A percentile compares a stretch with the other conserved stretches of the same genome.
These are phyloP conservation scores for Durotheca rogersii DNA, from an alignment of 495 filamentous ascomycete species.

Conservation along the genomic window DNA sequence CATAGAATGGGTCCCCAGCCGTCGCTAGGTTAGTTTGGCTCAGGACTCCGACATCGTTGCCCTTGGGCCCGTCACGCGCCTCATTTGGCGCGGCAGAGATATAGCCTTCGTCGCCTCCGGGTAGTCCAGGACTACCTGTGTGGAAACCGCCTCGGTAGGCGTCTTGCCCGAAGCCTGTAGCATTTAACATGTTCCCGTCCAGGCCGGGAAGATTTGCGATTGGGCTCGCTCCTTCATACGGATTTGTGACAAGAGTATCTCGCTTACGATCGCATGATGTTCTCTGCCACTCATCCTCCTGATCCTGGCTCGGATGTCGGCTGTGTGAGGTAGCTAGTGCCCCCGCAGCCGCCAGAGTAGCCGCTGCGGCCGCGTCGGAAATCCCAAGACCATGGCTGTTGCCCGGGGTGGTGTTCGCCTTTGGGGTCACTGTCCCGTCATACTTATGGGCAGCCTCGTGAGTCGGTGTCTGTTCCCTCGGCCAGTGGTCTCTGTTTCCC, in stretches of 20 bases:
- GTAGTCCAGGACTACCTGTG: conserved; percentile 52
- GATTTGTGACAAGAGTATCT: conserved; percentile 58
- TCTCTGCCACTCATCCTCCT: conserved; percentile 57
- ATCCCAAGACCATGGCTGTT: conserved; percentile 34
- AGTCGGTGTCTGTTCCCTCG: conserved; percentile 42
- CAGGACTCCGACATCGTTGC: conserved; percentile 59
- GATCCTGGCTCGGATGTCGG: conserved; percentile 50
- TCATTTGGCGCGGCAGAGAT: conserved; percentile 78
- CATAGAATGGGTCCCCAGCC: conserved; percentile 61
- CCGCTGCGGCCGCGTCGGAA: conserved; percentile 45
- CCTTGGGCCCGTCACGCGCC: conserved; percentile 57
- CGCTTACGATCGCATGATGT: conserved; percentile 56
- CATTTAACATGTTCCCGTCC: conserved; percentile 48
- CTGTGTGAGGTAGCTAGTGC: conserved; percentile 47
- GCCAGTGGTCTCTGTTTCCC: conserved; percentile 39
- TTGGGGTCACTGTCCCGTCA: conserved; percentile 40
- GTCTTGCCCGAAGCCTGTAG: conserved; percentile 36
- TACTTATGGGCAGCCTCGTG: conserved; percentile 41
- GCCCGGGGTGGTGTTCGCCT: conserved; percentile 32
- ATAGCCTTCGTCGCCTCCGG: conserved; percentile 80
- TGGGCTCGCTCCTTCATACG: conserved; percentile 58
- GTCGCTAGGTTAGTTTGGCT: conserved; percentile 56
- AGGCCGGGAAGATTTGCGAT: conserved; percentile 53
- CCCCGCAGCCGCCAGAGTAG: conserved; percentile 46
- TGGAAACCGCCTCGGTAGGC: conserved; percentile 46